Evolutionary conservation across 257 asterid species (phyloP).

Genomic region (Schizonepeta tenuifolia): DNA sequence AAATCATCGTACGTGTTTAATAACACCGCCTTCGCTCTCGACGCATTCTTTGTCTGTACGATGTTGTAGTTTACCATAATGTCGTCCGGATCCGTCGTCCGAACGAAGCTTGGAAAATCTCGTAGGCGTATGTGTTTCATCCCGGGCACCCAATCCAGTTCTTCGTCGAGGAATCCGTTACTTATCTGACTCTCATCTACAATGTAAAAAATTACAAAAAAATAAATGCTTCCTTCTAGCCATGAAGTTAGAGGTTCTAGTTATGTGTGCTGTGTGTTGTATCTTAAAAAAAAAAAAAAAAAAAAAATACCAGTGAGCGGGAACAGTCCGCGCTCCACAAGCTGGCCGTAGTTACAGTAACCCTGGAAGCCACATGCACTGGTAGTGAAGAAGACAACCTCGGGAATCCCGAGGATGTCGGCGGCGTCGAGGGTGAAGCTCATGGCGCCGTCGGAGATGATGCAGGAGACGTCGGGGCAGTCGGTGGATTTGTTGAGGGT

Average conservation of each 20-base stretch:
- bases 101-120: conserved; percentile 65
- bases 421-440: conserved; percentile 72
- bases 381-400: conserved; percentile 59
- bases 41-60: conserved; percentile 46
- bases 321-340: conserved; percentile 50
- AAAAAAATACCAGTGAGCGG: conserved; percentile 72
- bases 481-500: conserved; percentile 46
- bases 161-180: conserved; percentile 53
- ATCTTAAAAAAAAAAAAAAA: no score
- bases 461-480: conserved; percentile 57
- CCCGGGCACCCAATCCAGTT: conserved; percentile 65
- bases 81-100: conserved; percentile 62
- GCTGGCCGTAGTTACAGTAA: conserved; percentile 50
- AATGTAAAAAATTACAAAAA: no score
- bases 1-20: conserved; percentile 62
- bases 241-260: no score
- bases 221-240: no score
- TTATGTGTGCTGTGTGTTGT: no score
- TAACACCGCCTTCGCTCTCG: conserved; percentile 53
- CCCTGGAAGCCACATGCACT: conserved; percentile 70
- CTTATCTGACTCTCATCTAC: conserved; percentile 57
- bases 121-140: conserved; percentile 59
- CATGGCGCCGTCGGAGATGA: conserved; percentile 71
- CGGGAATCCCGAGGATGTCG: conserved; percentile 59
- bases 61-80: conserved; percentile 59